A percentile compares a stretch with the other conserved stretches of the same genome.
Evolutionary conservation across 352 stramenopile genomes (phyloP).

Genomic region (Pythium aquatile): DNA sequence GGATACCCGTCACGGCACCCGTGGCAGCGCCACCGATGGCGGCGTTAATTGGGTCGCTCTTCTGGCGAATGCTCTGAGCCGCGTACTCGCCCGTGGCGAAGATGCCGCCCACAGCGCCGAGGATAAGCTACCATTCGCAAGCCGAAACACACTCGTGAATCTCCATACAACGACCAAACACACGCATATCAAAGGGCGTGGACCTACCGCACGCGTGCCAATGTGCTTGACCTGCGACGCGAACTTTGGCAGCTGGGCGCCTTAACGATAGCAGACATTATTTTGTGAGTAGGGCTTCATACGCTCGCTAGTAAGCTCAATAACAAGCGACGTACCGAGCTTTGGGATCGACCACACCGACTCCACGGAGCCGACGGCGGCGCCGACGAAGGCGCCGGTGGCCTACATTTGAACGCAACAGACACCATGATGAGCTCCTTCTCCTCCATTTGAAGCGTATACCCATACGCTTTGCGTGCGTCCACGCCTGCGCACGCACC

Average conservation of each 20-base stretch:
- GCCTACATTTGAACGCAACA: slow-evolving; percentile 31
- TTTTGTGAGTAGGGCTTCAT: not conserved
- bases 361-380: slow-evolving; percentile 69
- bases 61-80: slow-evolving; percentile 59
- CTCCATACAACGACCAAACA: not conserved
- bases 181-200: not conserved
- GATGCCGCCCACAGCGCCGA: slow-evolving; percentile 57
- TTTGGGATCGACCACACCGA: slow-evolving; percentile 87
- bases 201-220: slow-evolving; percentile 64
- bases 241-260: slow-evolving; percentile 80
- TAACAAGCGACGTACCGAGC: slow-evolving; percentile 51
- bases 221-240: slow-evolving; percentile 76
- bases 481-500: slow-evolving; percentile 30
- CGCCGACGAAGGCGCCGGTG: slow-evolving; percentile 77
- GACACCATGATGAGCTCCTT: not conserved
- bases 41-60: slow-evolving; percentile 69
- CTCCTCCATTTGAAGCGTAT: not conserved
- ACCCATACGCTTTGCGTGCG: not conserved
- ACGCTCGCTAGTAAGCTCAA: not conserved
- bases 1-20: slow-evolving; percentile 64
- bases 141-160: not conserved
- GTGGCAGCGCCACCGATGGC: slow-evolving; percentile 60
- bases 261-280: slow-evolving; percentile 26
- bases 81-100: slow-evolving; percentile 72
- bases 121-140: slow-evolving; percentile 53